phyloP scores from a whole-genome alignment of 805 yeast species.

The Blastobotrys americana region DNA sequence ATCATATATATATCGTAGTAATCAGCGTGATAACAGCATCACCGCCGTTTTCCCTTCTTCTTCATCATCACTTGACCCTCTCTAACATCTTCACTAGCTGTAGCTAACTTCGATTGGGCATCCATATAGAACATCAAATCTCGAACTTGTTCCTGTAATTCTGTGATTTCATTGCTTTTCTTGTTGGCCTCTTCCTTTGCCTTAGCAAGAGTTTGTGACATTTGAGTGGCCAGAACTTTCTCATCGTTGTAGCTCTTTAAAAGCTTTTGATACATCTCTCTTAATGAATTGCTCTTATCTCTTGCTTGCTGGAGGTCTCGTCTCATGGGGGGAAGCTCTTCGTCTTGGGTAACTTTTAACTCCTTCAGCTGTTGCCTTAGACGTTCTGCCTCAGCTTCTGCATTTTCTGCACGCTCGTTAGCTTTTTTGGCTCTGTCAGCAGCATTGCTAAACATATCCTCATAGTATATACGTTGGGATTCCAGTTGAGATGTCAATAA shows the following conservation, averaged over 20 bases:
- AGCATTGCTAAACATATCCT: slow-evolving; percentile 39
- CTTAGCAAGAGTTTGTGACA: slow-evolving; percentile 36
- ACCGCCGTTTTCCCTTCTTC: slow-evolving; percentile 4
- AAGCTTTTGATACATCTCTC: slow-evolving; percentile 25
- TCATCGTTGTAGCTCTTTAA: slow-evolving; percentile 41
- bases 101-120: slow-evolving; percentile 61
- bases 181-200: slow-evolving; percentile 25
- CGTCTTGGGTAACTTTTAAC: not conserved
- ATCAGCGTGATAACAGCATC: not conserved
- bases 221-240: slow-evolving; percentile 36
- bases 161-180: slow-evolving; percentile 23
- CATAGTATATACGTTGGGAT: slow-evolving; percentile 79
- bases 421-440: slow-evolving; percentile 25
- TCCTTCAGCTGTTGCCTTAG: slow-evolving; percentile 8
- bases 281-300: slow-evolving; percentile 17
- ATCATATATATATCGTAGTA: no score
- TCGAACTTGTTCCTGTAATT: slow-evolving; percentile 32
- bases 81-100: slow-evolving; percentile 62
- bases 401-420: slow-evolving; percentile 20
- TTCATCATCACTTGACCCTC: slow-evolving; percentile 44
- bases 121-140: slow-evolving; percentile 80
- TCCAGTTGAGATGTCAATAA: slow-evolving; percentile 72
- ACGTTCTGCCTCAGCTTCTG: slow-evolving; percentile 17
- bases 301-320: slow-evolving; percentile 10
- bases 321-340: not conserved